These are phyloP conservation scores for Zygoascus tannicola DNA, from an alignment of 805 yeast species.

Conservation along the genomic window DNA sequence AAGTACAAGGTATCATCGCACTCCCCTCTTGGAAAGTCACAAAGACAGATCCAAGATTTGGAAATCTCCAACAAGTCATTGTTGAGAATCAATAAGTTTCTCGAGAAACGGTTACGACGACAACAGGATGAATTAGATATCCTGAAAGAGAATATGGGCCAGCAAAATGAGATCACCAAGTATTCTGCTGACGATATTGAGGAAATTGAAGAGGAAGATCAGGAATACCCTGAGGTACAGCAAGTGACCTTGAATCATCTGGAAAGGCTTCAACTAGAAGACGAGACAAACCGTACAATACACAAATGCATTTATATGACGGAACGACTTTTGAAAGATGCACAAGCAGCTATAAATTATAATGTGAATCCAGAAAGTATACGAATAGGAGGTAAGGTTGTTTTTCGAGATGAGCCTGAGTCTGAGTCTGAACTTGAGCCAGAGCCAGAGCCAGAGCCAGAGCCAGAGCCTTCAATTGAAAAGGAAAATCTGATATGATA, in stretches of 20 bases:
- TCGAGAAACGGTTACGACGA: slow-evolving; percentile 19
- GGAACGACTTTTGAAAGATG: slow-evolving; percentile 13
- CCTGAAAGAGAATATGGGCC: slow-evolving; percentile 3
- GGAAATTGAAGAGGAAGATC: not conserved
- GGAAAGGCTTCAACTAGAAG: slow-evolving; percentile 4
- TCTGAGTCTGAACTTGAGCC: too few relatives aligned
- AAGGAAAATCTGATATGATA: too few relatives aligned
- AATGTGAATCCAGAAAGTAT: slow-evolving; percentile 10
- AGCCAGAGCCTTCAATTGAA: too few relatives aligned
- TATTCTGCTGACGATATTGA: not conserved
- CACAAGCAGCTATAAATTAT: slow-evolving; percentile 7
- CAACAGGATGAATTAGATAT: slow-evolving; percentile 18
- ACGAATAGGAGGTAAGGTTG: slow-evolving; percentile 8
- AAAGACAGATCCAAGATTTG: slow-evolving; percentile 23
- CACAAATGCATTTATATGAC: slow-evolving; percentile 13
- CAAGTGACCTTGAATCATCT: not conserved
- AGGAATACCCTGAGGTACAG: not conserved
- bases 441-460: too few relatives aligned
- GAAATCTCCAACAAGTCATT: slow-evolving; percentile 25
- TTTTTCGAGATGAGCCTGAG: too few relatives aligned
- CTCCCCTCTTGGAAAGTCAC: not conserved
- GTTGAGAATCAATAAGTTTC: slow-evolving; percentile 20
- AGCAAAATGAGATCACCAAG: not conserved
- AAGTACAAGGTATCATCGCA: not conserved
- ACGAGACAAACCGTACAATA: slow-evolving; percentile 8